A percentile compares a stretch with the other conserved stretches of the same genome.
These are phyloP conservation scores for Bruguiera parviflora DNA, from an alignment of 345 rosid genomes.

Conservation along the genomic window DNA sequence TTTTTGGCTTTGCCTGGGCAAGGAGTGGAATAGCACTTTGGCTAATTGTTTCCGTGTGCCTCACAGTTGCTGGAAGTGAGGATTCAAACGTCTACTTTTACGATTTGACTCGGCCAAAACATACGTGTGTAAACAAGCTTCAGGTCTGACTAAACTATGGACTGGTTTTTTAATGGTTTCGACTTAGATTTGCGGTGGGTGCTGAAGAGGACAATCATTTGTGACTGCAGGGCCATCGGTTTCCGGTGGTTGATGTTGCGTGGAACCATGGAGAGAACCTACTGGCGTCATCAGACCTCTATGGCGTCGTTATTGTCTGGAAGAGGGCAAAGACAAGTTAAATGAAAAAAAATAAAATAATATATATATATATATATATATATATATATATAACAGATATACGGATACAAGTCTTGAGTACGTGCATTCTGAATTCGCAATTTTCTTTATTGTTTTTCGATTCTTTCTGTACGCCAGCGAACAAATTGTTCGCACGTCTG, in stretches of 20 bases:
- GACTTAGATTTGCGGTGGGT: neutral
- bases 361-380: too few relatives aligned
- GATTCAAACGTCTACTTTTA: slow-evolving; percentile 93
- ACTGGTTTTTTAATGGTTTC: neutral
- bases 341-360: neutral
- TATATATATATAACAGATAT: neutral
- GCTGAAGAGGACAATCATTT: slow-evolving; percentile 2
- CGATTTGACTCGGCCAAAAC: slow-evolving; percentile 78
- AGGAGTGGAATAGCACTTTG: too few relatives aligned
- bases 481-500: too few relatives aligned
- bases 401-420: slow-evolving; percentile 3
- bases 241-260: slow-evolving; percentile 75
- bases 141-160: slow-evolving; percentile 49
- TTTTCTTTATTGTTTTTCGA: neutral
- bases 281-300: slow-evolving; percentile 89
- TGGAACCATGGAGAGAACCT: slow-evolving; percentile 99
- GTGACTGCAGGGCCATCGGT: slow-evolving; percentile 79
- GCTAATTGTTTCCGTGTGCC: slow-evolving; percentile 9
- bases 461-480: slow-evolving; percentile 7
- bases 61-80: slow-evolving; percentile 83
- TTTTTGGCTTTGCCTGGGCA: too few relatives aligned
- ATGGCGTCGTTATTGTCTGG: slow-evolving; percentile 95
- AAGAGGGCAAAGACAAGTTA: slow-evolving; percentile 72
- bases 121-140: slow-evolving; percentile 89
- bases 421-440: slow-evolving; percentile 2